Conservation (phyloP, 1,139 yeast genomes). For the Suhomyces terraborum region DNA sequence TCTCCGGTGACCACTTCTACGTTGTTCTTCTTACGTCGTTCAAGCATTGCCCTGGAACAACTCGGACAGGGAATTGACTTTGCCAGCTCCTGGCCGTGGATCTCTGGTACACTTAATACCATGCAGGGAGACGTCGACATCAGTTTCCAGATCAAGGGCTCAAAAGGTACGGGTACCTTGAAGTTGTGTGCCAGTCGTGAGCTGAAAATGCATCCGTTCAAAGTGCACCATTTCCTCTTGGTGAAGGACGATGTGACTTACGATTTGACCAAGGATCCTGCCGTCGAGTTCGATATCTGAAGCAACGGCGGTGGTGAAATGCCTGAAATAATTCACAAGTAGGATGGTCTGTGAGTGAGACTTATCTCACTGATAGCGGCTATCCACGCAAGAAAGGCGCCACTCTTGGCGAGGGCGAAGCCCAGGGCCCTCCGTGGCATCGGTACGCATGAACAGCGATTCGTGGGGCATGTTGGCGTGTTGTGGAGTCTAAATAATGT, state of each 20-base stretch:
- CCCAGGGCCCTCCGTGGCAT: too few species aligned
- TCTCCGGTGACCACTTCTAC: conserved; percentile 90
- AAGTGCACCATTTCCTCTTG: conserved; percentile 61
- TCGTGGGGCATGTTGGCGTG: too few species aligned
- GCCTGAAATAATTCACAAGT: too few species aligned
- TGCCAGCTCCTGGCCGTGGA: conserved; percentile 80
- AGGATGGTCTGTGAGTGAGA: too few species aligned
- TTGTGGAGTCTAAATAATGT: too few species aligned
- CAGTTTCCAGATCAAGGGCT: conserved; percentile 69
- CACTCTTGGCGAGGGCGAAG: too few species aligned
- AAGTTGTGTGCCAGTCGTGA: conserved; percentile 62
- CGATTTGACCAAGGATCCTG: conserved; percentile 56
- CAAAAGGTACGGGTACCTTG: conserved; percentile 50
- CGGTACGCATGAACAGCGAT: too few species aligned
- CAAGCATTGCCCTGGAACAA: conserved; percentile 60
- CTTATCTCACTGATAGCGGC: too few species aligned
- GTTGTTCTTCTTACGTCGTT: conserved; percentile 79
- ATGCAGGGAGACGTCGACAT: conserved; percentile 81
- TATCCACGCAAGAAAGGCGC: too few species aligned
- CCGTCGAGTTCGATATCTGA: conserved; percentile 37
- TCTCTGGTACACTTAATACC: conserved; percentile 79
- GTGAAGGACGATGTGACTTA: conserved; percentile 34
- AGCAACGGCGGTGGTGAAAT: too few species aligned
- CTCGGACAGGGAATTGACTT: conserved; percentile 80
- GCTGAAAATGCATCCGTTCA: conserved; percentile 56